phyloP scores from a whole-genome alignment of 2,329 filamentous ascomycete species.

The Nemania sp. region DNA sequence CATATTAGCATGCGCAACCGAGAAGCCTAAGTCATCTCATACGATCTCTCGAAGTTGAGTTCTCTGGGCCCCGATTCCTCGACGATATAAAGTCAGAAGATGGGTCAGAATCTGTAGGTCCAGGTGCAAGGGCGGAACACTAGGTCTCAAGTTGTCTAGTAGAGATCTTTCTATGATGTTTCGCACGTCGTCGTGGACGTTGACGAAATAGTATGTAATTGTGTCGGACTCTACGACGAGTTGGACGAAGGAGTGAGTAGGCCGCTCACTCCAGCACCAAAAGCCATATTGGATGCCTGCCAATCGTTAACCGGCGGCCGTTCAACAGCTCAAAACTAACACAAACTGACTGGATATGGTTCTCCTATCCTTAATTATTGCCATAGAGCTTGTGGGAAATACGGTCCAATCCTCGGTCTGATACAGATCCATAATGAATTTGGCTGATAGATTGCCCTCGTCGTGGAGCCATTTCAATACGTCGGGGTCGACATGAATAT shows the following conservation, averaged over 20 bases:
- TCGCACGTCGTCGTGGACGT: neutral
- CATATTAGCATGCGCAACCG: neutral
- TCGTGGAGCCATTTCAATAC: neutral
- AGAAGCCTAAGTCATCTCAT: neutral
- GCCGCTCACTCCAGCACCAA: neutral
- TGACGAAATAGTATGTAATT: neutral
- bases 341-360: neutral
- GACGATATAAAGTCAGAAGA: neutral
- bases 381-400: neutral
- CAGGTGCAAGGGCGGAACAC: neutral
- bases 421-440: neutral
- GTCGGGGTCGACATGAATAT: neutral
- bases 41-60: neutral
- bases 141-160: neutral
- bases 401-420: constrained; percentile 1
- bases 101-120: neutral
- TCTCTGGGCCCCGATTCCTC: neutral
- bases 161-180: neutral
- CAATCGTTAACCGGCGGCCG: neutral
- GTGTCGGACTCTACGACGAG: neutral
- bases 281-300: neutral
- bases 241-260: constrained; percentile 2
- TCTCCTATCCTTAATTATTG: neutral
- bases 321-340: neutral
- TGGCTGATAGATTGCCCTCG: neutral